Conservation (phyloP, 345 rosid species). For the Aquilaria malaccensis region DNA sequence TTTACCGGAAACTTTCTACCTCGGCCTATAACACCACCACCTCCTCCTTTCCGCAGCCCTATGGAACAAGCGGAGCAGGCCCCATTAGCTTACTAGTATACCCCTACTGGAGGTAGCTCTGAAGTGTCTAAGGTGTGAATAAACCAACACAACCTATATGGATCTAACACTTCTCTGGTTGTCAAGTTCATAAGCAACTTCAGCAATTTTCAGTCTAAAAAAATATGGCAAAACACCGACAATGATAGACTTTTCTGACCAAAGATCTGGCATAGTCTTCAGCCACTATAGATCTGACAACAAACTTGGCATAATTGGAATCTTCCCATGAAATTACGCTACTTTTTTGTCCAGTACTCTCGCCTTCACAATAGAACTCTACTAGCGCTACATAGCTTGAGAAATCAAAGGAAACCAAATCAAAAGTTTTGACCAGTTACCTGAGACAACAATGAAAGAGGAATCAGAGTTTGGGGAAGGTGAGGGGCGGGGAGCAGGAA, state of each 20-base stretch:
- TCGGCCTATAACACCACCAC: too few relatives aligned
- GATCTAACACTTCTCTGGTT: not conserved
- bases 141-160: not conserved
- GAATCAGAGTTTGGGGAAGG: too few relatives aligned
- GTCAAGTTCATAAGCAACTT: not conserved
- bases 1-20: too few relatives aligned
- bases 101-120: too few relatives aligned
- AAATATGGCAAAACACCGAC: not conserved
- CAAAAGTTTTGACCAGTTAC: too few relatives aligned
- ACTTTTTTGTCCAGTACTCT: slow-evolving; percentile 7
- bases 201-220: not conserved
- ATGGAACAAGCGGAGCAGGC: too few relatives aligned
- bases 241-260: not conserved
- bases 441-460: too few relatives aligned
- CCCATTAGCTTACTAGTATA: too few relatives aligned
- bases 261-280: slow-evolving; percentile 14
- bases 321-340: slow-evolving; percentile 15
- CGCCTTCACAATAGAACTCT: slow-evolving; percentile 6
- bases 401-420: too few relatives aligned
- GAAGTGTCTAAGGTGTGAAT: too few relatives aligned
- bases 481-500: too few relatives aligned
- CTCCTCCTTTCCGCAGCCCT: too few relatives aligned
- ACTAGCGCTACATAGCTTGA: slow-evolving; percentile 3
- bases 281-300: slow-evolving; percentile 9
- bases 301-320: not conserved